Evolutionary conservation across 495 filamentous ascomycete genomes (phyloP).

Genomic region (Aspergillus biplanus): DNA sequence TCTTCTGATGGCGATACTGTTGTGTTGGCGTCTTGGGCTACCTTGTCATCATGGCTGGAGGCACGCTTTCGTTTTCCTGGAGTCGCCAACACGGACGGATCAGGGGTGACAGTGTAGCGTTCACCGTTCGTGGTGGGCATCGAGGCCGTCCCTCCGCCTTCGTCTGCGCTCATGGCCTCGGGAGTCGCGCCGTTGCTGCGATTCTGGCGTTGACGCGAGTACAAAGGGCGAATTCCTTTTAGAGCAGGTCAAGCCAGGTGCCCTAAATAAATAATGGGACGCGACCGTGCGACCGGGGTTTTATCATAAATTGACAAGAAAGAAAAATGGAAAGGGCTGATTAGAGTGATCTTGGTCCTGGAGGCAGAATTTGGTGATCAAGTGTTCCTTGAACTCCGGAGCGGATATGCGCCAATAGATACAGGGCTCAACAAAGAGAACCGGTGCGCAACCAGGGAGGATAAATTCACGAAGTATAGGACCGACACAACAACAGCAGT

Average conservation of each 20-base stretch:
- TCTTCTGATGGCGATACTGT: constrained; percentile 34
- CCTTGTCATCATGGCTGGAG: constrained; percentile 45
- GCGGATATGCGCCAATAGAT: constrained; percentile 39
- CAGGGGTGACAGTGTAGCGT: constrained; percentile 34
- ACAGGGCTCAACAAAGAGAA: constrained; percentile 33
- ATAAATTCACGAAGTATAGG: constrained; percentile 23
- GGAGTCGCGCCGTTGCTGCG: constrained; percentile 32
- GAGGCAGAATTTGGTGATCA: constrained; percentile 19
- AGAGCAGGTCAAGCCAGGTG: not conserved
- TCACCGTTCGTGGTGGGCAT: constrained; percentile 47
- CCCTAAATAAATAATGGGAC: constrained; percentile 14
- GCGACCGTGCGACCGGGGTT: constrained; percentile 16
- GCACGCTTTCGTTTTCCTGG: constrained; percentile 52
- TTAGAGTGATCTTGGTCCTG: constrained; percentile 1
- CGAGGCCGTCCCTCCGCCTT: constrained; percentile 37
- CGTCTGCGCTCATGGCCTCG: constrained; percentile 50
- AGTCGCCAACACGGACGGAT: constrained; percentile 39
- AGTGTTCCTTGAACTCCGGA: constrained; percentile 29
- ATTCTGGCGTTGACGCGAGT: constrained; percentile 32
- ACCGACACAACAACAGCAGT: constrained; percentile 25
- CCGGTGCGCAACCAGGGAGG: constrained; percentile 37
- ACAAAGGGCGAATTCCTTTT: constrained; percentile 12
- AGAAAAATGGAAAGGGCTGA: constrained; percentile 7
- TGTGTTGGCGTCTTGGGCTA: constrained; percentile 31
- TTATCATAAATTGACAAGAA: constrained; percentile 2